Evolutionary conservation across 148 eudicot genomes (phyloP).

Genomic region (Pharnaceum exiguum): DNA sequence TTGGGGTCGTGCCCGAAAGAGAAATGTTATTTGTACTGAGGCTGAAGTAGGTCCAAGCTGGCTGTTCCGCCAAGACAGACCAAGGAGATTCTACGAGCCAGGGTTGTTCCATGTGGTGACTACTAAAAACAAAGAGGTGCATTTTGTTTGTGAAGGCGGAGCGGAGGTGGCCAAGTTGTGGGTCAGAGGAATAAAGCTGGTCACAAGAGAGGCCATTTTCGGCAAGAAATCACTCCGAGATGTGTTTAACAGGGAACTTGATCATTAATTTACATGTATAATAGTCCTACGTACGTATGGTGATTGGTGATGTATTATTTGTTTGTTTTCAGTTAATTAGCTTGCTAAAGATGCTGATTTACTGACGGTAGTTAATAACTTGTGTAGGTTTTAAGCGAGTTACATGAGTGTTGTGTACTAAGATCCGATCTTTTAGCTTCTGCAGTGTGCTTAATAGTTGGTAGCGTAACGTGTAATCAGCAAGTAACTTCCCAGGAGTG

Average conservation of each 20-base stretch:
- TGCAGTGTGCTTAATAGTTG: too few species aligned
- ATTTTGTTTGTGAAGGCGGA: constrained; percentile 63
- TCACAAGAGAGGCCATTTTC: constrained; percentile 58
- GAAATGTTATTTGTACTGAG: constrained; percentile 54
- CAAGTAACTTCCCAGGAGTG: too few species aligned
- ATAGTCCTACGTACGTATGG: neutral
- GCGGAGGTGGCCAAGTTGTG: constrained; percentile 54
- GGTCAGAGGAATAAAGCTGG: constrained; percentile 67
- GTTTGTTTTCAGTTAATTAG: neutral
- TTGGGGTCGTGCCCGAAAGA: constrained; percentile 57
- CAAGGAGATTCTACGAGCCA: constrained; percentile 38
- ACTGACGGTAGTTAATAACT: too few species aligned
- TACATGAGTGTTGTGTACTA: too few species aligned
- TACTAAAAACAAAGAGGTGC: constrained; percentile 51
- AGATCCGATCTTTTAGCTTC: too few species aligned
- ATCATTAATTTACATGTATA: constrained; percentile 1
- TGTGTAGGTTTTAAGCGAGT: too few species aligned
- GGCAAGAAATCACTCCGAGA: constrained; percentile 35
- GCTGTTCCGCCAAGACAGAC: constrained; percentile 39
- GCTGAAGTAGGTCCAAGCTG: constrained; percentile 59
- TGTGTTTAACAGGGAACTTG: constrained; percentile 18
- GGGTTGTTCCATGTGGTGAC: constrained; percentile 66
- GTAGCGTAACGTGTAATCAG: too few species aligned
- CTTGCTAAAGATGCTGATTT: too few species aligned
- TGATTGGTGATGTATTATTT: neutral